Percentiles rank a stretch among this genome's conserved stretches.
Evolutionary conservation across 2,329 filamentous ascomycete genomes (phyloP).

Genomic region (Xylariaceae sp.): DNA sequence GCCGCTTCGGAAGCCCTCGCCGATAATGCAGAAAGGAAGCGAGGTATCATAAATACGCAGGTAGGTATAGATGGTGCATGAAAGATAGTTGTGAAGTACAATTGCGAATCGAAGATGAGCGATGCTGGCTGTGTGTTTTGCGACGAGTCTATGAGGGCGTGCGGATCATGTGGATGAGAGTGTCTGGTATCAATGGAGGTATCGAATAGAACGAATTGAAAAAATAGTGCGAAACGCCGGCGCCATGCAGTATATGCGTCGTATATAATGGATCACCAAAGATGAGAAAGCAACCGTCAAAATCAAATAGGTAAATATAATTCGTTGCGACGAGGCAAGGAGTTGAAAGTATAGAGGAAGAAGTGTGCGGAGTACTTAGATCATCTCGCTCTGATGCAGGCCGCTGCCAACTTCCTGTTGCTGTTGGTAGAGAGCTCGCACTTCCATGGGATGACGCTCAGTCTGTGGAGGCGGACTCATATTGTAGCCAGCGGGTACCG

Average conservation of each 20-base stretch:
- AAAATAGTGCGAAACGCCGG: slow-evolving; percentile 25
- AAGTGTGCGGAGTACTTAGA: slow-evolving; percentile 35
- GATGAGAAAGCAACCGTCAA: slow-evolving; percentile 1
- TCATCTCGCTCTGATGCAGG: slow-evolving; percentile 54
- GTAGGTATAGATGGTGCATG: neutral
- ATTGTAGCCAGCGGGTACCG: slow-evolving; percentile 26
- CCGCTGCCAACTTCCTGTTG: slow-evolving; percentile 46
- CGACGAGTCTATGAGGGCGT: neutral
- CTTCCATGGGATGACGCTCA: slow-evolving; percentile 38
- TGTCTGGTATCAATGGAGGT: slow-evolving; percentile 19
- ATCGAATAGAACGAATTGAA: slow-evolving; percentile 22
- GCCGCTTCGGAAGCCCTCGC: too few relatives aligned
- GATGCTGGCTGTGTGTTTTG: neutral
- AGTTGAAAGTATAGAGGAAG: neutral
- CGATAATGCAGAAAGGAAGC: neutral
- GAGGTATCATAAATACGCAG: neutral
- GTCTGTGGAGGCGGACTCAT: slow-evolving; percentile 23
- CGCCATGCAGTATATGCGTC: slow-evolving; percentile 38
- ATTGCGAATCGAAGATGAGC: neutral
- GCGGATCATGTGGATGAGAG: too few relatives aligned
- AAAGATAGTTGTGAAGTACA: neutral
- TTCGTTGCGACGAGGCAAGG: neutral
- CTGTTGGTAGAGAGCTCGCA: slow-evolving; percentile 35
- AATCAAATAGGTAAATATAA: neutral
- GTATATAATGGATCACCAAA: slow-evolving; percentile 20